Conservation (phyloP, 2,329 filamentous ascomycete genomes). For the Pseudocercospora macadamiae region DNA sequence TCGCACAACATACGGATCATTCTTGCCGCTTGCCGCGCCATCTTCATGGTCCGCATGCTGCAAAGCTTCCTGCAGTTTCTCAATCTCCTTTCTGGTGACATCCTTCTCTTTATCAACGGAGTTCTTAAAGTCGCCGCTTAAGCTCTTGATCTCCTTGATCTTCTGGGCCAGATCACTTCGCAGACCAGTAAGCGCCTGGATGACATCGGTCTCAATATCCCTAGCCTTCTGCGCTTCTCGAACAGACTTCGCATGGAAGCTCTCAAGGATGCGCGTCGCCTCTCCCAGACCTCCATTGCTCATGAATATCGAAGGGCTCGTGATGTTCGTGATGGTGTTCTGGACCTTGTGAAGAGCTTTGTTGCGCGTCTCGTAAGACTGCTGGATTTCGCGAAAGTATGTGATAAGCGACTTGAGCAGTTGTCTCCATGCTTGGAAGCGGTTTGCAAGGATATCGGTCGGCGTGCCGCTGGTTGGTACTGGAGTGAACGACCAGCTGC, state of each 20-base stretch:
- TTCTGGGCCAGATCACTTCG: slow-evolving; percentile 90
- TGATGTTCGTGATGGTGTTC: slow-evolving; percentile 80
- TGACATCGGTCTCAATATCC: slow-evolving; percentile 90
- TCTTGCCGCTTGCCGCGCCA: slow-evolving; percentile 78
- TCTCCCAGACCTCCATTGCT: slow-evolving; percentile 83
- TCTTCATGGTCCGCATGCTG: slow-evolving; percentile 75
- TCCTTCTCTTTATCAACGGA: slow-evolving; percentile 95
- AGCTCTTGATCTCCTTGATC: slow-evolving; percentile 95
- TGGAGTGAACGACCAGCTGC: slow-evolving; percentile 87
- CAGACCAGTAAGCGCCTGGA: slow-evolving; percentile 81
- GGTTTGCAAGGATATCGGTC: slow-evolving; percentile 81
- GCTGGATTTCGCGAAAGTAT: slow-evolving; percentile 91
- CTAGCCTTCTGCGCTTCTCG: slow-evolving; percentile 82
- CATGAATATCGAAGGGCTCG: slow-evolving; percentile 75
- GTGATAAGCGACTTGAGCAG: slow-evolving; percentile 90
- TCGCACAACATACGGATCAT: slow-evolving; percentile 87
- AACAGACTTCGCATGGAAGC: slow-evolving; percentile 80
- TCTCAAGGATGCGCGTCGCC: slow-evolving; percentile 76
- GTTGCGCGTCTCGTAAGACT: slow-evolving; percentile 80
- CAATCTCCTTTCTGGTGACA: slow-evolving; percentile 75
- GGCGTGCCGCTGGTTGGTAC: slow-evolving; percentile 86
- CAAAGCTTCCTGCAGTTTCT: slow-evolving; percentile 77
- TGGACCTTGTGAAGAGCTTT: slow-evolving; percentile 83
- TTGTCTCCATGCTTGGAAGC: slow-evolving; percentile 96
- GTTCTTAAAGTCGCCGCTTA: slow-evolving; percentile 96